Conservation (phyloP, 2,329 filamentous ascomycete genomes). For the Colletotrichum ledebouriae region DNA sequence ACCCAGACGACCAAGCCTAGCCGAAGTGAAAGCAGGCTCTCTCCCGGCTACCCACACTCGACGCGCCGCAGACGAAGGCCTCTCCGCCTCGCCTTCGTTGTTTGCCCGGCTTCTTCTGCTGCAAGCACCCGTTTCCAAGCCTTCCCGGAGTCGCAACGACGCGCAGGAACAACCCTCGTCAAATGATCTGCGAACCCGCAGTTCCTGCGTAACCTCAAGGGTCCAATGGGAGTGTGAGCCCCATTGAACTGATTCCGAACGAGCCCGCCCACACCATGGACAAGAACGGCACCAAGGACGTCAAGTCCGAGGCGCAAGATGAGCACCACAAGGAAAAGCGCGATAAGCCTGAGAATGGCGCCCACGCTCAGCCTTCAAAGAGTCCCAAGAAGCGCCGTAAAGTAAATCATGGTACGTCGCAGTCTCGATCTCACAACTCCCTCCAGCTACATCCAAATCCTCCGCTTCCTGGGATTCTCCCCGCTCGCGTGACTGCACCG, state of each 20-base stretch:
- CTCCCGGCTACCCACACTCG: conserved; percentile 3
- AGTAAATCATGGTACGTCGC: conserved; percentile 84
- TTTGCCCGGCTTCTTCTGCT: conserved; percentile 2
- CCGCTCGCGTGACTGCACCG: conserved; percentile 41
- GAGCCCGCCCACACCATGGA: conserved; percentile 48
- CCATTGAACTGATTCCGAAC: conserved; percentile 50
- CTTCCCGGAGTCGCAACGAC: conserved; percentile 15
- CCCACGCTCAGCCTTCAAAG: conserved; percentile 52
- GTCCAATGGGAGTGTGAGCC: conserved; percentile 57
- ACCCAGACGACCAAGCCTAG: background rate
- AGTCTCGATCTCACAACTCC: conserved; percentile 42
- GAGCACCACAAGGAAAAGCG: conserved; percentile 46
- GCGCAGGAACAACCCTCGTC: conserved; percentile 5
- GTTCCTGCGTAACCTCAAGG: conserved; percentile 58
- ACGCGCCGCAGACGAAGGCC: conserved; percentile 22
- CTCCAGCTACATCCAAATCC: conserved; percentile 26
- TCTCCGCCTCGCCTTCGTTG: conserved; percentile 1
- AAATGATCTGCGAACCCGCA: conserved; percentile 55
- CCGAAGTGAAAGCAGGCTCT: conserved; percentile 1
- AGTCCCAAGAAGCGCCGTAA: conserved; percentile 89
- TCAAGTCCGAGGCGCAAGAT: conserved; percentile 55
- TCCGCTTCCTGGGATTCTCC: conserved; percentile 37
- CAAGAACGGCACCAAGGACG: conserved; percentile 53
- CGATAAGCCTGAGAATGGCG: conserved; percentile 49
- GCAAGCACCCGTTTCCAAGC: conserved; percentile 20